Conservation (phyloP, 2,329 filamentous ascomycete genomes). For the Trichocomaceae sp. region DNA sequence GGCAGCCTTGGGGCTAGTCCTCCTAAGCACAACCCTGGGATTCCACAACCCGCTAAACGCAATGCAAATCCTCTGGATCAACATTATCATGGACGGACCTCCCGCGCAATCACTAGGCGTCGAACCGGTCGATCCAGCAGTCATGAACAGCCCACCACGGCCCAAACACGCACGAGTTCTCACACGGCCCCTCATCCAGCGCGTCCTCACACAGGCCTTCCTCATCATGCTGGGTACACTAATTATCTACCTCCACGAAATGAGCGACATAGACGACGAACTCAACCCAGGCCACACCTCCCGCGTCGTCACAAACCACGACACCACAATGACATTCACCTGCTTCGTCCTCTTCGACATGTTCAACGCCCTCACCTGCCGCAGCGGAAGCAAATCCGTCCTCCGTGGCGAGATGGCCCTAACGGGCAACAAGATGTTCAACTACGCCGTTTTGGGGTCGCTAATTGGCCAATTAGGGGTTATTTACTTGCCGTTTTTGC, state of each 20-base stretch:
- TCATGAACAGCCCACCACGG: conserved; percentile 87
- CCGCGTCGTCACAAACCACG: conserved; percentile 73
- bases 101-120: conserved; percentile 95
- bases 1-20: conserved; percentile 81
- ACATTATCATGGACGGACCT: conserved; percentile 99
- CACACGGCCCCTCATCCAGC: conserved; percentile 71
- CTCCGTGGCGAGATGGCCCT: conserved; percentile 77
- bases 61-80: conserved; percentile 98
- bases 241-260: conserved; percentile 83
- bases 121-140: conserved; percentile 85
- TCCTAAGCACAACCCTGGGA: conserved; percentile 85
- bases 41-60: conserved; percentile 95
- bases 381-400: conserved; percentile 83
- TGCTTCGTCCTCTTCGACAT: conserved; percentile 99
- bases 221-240: conserved; percentile 93
- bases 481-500: conserved; percentile 89
- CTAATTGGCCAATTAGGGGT: conserved; percentile 81
- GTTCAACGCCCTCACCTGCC: conserved; percentile 95
- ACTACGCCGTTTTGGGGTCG: conserved; percentile 84
- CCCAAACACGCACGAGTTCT: conserved; percentile 82
- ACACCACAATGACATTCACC: conserved; percentile 99
- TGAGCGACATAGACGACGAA: conserved; percentile 61
- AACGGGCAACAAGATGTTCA: conserved; percentile 87
- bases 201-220: conserved; percentile 77
- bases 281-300: conserved; percentile 33